These are phyloP conservation scores for Mallotus nudiflorus DNA, from an alignment of 345 rosid genomes.

Conservation along the genomic window DNA sequence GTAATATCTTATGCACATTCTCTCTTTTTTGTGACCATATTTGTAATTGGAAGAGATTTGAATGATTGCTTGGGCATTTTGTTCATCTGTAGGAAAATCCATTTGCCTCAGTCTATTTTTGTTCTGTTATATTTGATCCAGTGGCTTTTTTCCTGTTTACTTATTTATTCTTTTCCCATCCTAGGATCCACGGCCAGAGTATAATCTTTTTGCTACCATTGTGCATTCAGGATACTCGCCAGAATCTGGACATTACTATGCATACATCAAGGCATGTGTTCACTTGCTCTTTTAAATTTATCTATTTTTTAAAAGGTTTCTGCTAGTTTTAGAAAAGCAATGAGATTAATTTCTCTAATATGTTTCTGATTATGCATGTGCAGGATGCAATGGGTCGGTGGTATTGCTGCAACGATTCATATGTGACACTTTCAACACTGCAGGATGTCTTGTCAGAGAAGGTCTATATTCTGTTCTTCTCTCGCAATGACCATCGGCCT, in stretches of 20 bases:
- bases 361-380: slow-evolving; percentile 17
- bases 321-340: slow-evolving; percentile 4
- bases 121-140: neutral
- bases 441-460: slow-evolving; percentile 93
- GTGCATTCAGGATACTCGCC: slow-evolving; percentile 91
- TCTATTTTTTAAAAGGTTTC: neutral
- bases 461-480: slow-evolving; percentile 88
- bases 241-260: slow-evolving; percentile 96
- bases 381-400: slow-evolving; percentile 90
- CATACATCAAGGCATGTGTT: slow-evolving; percentile 77
- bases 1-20: too few relatives aligned
- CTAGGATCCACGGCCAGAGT: slow-evolving; percentile 84
- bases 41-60: neutral
- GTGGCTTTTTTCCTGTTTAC: neutral
- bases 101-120: neutral
- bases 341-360: slow-evolving; percentile 20
- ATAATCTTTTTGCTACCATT: slow-evolving; percentile 92
- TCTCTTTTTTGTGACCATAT: too few relatives aligned
- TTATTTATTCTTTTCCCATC: slow-evolving; percentile 4
- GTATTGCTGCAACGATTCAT: slow-evolving; percentile 93
- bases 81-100: neutral
- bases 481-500: slow-evolving; percentile 72
- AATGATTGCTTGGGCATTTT: neutral
- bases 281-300: neutral
- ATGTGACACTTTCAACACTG: slow-evolving; percentile 66